phyloP scores from a whole-genome alignment of 345 rosid genomes.

The Hibiscus tridactylites region DNA sequence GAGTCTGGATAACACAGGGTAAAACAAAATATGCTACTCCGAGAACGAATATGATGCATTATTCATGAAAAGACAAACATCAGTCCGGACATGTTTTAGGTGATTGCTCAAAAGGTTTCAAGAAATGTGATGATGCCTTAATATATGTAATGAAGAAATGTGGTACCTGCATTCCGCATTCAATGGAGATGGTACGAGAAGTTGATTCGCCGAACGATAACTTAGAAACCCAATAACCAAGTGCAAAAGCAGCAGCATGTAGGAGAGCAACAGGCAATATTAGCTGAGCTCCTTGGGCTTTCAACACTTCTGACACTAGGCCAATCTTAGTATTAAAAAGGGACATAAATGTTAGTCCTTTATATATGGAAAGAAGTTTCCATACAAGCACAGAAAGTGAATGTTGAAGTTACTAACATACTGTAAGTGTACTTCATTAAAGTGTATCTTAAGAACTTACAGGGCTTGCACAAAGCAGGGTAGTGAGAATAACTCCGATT shows the following conservation, averaged over 20 bases:
- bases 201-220: constrained; percentile 75
- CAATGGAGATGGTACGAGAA: too few species aligned
- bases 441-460: constrained; percentile 36
- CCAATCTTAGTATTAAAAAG: constrained; percentile 52
- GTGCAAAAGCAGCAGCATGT: constrained; percentile 74
- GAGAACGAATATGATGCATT: too few species aligned
- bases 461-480: constrained; percentile 92
- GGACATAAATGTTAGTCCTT: background rate
- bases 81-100: too few species aligned
- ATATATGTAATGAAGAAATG: too few species aligned
- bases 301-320: constrained; percentile 82
- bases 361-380: background rate
- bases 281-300: constrained; percentile 82
- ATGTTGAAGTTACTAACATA: too few species aligned
- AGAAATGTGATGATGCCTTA: too few species aligned
- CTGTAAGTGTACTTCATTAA: background rate
- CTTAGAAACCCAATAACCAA: constrained; percentile 85
- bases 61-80: too few species aligned
- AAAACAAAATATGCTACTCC: too few species aligned
- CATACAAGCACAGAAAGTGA: too few species aligned
- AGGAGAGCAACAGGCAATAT: constrained; percentile 76
- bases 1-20: too few species aligned
- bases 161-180: too few species aligned
- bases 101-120: too few species aligned
- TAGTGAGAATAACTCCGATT: constrained; percentile 85